Evolutionary conservation across 179 eudicot genomes (phyloP).

Genomic region (Spergularia azorica): DNA sequence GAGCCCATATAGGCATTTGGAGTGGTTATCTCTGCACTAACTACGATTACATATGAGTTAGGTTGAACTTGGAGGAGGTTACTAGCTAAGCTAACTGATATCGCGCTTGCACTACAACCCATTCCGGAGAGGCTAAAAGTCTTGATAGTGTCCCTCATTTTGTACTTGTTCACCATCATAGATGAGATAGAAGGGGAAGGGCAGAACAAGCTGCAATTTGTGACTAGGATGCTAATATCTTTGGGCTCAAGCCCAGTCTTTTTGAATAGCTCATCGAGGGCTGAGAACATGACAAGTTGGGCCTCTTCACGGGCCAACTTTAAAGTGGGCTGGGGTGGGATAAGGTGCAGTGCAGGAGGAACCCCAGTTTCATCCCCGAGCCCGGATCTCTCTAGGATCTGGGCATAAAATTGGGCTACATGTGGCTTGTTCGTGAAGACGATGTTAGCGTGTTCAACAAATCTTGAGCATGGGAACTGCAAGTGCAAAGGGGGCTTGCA

Average conservation of each 20-base stretch:
- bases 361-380: constrained; percentile 6
- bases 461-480: not conserved
- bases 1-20: not conserved
- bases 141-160: not conserved
- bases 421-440: not conserved
- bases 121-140: constrained; percentile 12
- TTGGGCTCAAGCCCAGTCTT: constrained; percentile 1
- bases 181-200: constrained; percentile 14
- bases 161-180: constrained; percentile 10
- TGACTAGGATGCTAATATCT: not conserved
- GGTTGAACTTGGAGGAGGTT: not conserved
- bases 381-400: constrained; percentile 3
- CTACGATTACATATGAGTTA: constrained; percentile 2
- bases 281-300: not conserved
- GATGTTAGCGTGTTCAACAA: not conserved
- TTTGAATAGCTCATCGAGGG: not conserved
- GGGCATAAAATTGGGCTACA: not conserved
- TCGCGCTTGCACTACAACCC: constrained; percentile 17
- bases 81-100: not conserved
- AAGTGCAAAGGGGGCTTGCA: not conserved
- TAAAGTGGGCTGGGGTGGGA: not conserved
- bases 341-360: not conserved
- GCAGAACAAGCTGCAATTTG: constrained; percentile 13
- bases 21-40: constrained; percentile 11
- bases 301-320: not conserved